Percentiles rank a stretch among this genome's conserved stretches.
phyloP scores from a whole-genome alignment of 768 basidiomycete genomes.

The Boletus sp. region DNA sequence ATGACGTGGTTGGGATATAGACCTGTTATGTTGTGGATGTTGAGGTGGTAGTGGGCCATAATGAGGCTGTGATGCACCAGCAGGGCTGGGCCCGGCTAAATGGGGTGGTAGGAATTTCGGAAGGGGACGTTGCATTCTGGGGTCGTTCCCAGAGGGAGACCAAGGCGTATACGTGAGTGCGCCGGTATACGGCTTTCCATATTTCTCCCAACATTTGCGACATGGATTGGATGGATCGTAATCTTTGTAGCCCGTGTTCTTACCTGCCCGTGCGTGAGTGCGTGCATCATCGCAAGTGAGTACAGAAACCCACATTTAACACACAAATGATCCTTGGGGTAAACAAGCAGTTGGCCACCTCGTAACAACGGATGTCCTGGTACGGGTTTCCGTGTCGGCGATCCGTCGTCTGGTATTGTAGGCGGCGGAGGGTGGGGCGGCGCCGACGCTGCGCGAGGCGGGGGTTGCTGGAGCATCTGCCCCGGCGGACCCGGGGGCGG shows the following conservation, averaged over 20 bases:
- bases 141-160: constrained; percentile 18
- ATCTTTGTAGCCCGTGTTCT: constrained; percentile 72
- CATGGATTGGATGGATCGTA: constrained; percentile 67
- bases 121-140: constrained; percentile 30
- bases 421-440: constrained; percentile 11
- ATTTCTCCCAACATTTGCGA: constrained; percentile 70
- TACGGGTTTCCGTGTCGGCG: constrained; percentile 59
- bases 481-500: constrained; percentile 9
- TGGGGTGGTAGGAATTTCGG: constrained; percentile 25
- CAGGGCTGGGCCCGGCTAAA: not conserved
- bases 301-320: constrained; percentile 53
- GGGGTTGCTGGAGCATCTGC: not conserved
- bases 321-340: constrained; percentile 61
- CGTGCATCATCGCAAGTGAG: too few species aligned
- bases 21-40: constrained; percentile 15
- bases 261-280: constrained; percentile 41
- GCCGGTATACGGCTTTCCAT: constrained; percentile 57
- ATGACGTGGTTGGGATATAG: constrained; percentile 16
- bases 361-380: constrained; percentile 67
- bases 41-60: not conserved
- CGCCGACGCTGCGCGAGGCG: constrained; percentile 11
- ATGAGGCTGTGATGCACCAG: not conserved
- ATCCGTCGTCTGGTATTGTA: constrained; percentile 44
- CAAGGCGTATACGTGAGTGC: constrained; percentile 55
- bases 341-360: constrained; percentile 62